Evolutionary conservation across 495 filamentous ascomycete species (phyloP).

Genomic region (Xanthoparmelia taractica): DNA sequence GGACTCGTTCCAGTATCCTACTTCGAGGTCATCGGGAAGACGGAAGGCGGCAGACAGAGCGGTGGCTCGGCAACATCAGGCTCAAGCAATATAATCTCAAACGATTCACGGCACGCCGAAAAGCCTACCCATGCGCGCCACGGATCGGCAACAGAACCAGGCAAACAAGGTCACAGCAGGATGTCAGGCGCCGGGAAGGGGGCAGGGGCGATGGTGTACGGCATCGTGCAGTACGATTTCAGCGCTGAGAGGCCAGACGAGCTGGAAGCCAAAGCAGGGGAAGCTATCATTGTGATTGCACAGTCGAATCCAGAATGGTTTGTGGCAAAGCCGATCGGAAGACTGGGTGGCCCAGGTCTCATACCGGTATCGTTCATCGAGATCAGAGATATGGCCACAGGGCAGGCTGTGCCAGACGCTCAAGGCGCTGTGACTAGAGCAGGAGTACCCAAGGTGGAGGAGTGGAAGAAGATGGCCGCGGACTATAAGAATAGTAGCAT

Average conservation of each 20-base stretch:
- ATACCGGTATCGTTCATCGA: constrained; percentile 98
- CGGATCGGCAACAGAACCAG: constrained; percentile 31
- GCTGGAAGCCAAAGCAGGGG: constrained; percentile 86
- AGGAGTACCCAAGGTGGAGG: constrained; percentile 94
- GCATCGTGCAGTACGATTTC: constrained; percentile 95
- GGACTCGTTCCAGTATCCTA: constrained; percentile 88
- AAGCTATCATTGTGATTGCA: constrained; percentile 96
- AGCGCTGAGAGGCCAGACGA: constrained; percentile 91
- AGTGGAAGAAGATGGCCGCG: constrained; percentile 99
- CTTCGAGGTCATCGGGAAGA: constrained; percentile 87
- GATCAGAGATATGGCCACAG: constrained; percentile 86
- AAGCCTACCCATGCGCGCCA: constrained; percentile 35
- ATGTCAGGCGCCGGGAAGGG: constrained; percentile 53
- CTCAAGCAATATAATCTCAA: constrained; percentile 45
- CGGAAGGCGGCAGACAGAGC: constrained; percentile 63
- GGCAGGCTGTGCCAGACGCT: constrained; percentile 71
- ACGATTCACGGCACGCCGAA: constrained; percentile 77
- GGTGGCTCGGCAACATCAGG: constrained; percentile 64
- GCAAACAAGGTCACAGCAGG: constrained; percentile 32
- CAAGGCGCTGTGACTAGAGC: constrained; percentile 80
- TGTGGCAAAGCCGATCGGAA: constrained; percentile 94
- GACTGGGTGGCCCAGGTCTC: constrained; percentile 85
- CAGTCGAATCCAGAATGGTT: constrained; percentile 99
- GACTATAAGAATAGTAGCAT: constrained; percentile 99
- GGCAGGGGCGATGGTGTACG: constrained; percentile 83